Evolutionary conservation across 805 yeast genomes (phyloP), one percentile per base, ranked within the genome.

Genomic region (Pichia pseudocactophila): DNA sequence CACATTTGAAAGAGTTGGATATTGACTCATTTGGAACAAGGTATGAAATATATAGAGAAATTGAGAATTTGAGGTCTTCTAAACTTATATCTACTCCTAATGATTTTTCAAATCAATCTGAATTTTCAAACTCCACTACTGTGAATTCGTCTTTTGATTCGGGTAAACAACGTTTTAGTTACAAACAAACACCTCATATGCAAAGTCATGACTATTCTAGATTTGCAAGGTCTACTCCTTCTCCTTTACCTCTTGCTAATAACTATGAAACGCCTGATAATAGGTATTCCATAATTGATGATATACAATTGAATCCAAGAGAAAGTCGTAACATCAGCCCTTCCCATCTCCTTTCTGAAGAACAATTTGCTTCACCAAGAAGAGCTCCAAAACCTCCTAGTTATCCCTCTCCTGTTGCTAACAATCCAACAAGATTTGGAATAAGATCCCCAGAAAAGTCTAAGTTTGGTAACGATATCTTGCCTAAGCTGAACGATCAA

Each of bases 1-100:
- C 86, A 1, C 84, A 84, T 54, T 70, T 92, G 54, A 92, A 90
- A 59, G 99, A 92, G 61, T 68, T 92, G 44, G 98, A 89, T 43
- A 90, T 92, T 40, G 71, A 77, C 38, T 84, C 95, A 4, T 92
- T 92, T 65, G 99, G 99, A 22, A 89, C 96, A 0, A 73, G 99
- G 49, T 92, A 88, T 62, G 96, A 89, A 59, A 76, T 92, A 37
- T 80, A 78, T 62, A 88, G 87, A 57, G 95, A 86, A 58, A 90
- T 92, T 53, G 95, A 86, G 58, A 74, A 78, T 30, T 65, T 82
- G 52, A 70, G 69, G 45, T 56, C 15, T 16, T 13, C 30, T 7
- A 18, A n/a, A 20, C 31, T 9, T 9, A 28, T 16, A 12, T 13
- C 27, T n/a, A 17, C 15, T 11, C 25, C 25, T 8, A 13, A 19